A percentile compares a stretch with the other conserved stretches of the same genome.
These are phyloP conservation scores for Mortierella sp. DNA, from an alignment of 371 early-diverging fungal species.

Conservation along the genomic window DNA sequence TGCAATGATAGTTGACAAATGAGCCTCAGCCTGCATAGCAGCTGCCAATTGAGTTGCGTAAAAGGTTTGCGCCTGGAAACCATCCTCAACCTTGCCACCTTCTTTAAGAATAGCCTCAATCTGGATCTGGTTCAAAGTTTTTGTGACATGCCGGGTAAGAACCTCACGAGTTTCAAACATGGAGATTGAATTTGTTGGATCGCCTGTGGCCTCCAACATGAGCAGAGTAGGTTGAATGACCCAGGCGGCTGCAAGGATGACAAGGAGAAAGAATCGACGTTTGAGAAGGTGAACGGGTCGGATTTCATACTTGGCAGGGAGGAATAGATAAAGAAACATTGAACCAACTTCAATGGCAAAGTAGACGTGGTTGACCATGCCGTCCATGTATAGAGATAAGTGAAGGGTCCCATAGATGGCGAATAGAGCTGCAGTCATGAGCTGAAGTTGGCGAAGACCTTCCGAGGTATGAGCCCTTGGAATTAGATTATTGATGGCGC, in stretches of 20 bases:
- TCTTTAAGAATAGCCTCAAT: conserved; percentile 10
- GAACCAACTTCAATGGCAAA: conserved; percentile 21
- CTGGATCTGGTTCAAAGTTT: conserved; percentile 19
- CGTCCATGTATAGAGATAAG: conserved; percentile 28
- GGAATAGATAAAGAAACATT: conserved; percentile 14
- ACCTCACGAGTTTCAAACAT: conserved; percentile 11
- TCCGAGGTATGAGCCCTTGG: conserved; percentile 8
- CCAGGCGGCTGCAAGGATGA: conserved; percentile 17
- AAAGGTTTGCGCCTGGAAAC: not conserved
- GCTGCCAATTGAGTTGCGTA: conserved; percentile 23
- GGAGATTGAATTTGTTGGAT: no score
- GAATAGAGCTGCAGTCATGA: conserved; percentile 12
- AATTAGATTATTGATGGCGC: conserved; percentile 3
- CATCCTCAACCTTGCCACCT: conserved; percentile 20
- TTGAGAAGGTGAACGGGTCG: conserved; percentile 13
- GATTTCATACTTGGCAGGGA: conserved; percentile 16
- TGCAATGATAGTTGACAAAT: conserved; percentile 9
- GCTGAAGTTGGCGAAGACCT: conserved; percentile 35
- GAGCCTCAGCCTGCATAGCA: conserved; percentile 13
- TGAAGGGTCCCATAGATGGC: conserved; percentile 29
- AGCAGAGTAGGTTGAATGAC: conserved; percentile 18
- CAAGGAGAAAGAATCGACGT: conserved; percentile 10
- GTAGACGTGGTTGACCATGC: conserved; percentile 23
- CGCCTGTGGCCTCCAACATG: not conserved
- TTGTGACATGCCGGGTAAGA: not conserved